Base-by-base conservation (phyloP, 2,329 filamentous ascomycete species). In the Stachybotrys chartarum region DNA sequence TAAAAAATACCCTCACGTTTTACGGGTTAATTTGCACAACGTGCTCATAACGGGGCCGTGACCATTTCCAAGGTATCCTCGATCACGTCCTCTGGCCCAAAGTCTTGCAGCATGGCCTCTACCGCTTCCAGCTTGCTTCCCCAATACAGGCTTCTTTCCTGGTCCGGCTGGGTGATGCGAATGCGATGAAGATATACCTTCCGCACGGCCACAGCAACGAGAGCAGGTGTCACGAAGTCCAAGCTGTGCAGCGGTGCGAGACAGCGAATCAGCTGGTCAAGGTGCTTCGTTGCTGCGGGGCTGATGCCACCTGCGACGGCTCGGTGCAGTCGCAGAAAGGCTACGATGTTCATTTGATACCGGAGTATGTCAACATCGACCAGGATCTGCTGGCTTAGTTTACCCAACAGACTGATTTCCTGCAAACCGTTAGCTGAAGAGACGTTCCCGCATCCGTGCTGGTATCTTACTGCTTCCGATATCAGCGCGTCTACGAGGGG, bases 121-220 rank as follows among this genome's bases (percentile, higher is more conserved):
- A 97, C 83, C 5, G 88, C 88, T 32, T 80, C 78, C 0, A 87
- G 61, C 54, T 88, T 85, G 69, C 93, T 97, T 0, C 94, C 94
- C 85, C 95, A 99, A 69, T 96, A 90, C 76, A 96, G 81, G 68
- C 91, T 97, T 51, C 91, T 80, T 73, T 97, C 94, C 56, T 85
- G 83, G 58, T 84, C 80, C 1, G 90, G 80, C 1, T 74, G 72
- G 0, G 87, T 83, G 55, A 97, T 80, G 14, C 82, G 72, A 35
- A 99, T 84, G 8, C 91, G 86, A 72, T 99, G 94, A 17, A 88
- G 79, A 66, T 96, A 99, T 30, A 96, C 82, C 73, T 97, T 97
- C 58, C 84, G 84, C 2, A 87, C 86, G 6, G 94, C 94, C 50
- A 99, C 77, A 7, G 80, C 84, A 18, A 97, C 86, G 30, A 97